These are phyloP conservation scores for Ajuga reptans DNA, from an alignment of 305 asterid species.

Conservation along the genomic window DNA sequence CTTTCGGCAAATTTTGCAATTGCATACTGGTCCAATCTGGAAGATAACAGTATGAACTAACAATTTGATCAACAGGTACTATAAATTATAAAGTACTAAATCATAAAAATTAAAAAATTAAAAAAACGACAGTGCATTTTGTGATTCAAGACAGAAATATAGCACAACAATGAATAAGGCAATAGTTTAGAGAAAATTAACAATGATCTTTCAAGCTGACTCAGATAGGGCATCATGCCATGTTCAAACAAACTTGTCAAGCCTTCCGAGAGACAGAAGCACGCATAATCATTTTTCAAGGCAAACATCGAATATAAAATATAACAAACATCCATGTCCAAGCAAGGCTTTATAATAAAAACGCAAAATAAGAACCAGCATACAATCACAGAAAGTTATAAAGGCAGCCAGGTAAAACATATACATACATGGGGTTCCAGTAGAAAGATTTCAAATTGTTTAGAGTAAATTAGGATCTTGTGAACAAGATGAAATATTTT, in stretches of 20 bases:
- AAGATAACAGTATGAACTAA: slow-evolving; percentile 16
- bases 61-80: background rate
- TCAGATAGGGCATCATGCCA: background rate
- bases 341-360: background rate
- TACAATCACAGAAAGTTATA: background rate
- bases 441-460: background rate
- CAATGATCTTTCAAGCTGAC: background rate
- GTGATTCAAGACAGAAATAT: background rate
- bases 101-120: background rate
- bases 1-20: slow-evolving; percentile 92
- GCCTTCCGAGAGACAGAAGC: background rate
- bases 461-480: background rate
- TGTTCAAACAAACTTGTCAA: background rate
- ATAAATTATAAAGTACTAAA: background rate
- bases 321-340: background rate
- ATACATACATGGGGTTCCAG: background rate
- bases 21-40: slow-evolving; percentile 94
- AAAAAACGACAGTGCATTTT: background rate
- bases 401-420: background rate
- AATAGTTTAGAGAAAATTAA: background rate
- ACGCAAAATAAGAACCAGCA: background rate
- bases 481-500: background rate
- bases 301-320: background rate
- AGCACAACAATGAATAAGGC: background rate
- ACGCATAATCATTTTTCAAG: background rate